A percentile compares a stretch with the other conserved stretches of the same genome.
Evolutionary conservation across 1,139 yeast species (phyloP).

Genomic region (Blastobotrys buckinghamii): DNA sequence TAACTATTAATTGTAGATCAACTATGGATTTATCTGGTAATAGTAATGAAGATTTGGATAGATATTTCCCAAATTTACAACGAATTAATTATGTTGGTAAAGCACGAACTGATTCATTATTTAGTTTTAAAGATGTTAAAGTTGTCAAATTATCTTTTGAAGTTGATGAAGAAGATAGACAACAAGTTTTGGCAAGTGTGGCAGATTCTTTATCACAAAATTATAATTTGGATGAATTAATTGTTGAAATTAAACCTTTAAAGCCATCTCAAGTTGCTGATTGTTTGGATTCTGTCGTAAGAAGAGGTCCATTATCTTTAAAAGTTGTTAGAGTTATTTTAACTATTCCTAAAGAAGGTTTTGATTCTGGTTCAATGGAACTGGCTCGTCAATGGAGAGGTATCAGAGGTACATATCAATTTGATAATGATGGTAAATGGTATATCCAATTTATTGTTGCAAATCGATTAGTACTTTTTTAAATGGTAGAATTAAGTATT

Average conservation of each 20-base stretch:
- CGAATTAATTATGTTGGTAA: neutral
- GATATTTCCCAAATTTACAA: neutral
- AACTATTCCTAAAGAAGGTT: neutral
- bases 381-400: neutral
- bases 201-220: neutral
- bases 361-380: neutral
- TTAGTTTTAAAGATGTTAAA: neutral
- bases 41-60: neutral
- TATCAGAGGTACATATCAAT: neutral
- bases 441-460: neutral
- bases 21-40: neutral
- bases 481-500: neutral
- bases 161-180: neutral
- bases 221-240: neutral
- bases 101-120: neutral
- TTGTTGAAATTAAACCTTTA: neutral
- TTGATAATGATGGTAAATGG: constrained; percentile 1
- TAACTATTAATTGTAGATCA: neutral
- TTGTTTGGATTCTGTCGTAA: neutral
- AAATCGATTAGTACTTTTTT: neutral
- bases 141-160: neutral
- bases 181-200: neutral
- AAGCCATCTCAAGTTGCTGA: neutral
- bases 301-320: neutral
- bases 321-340: neutral